Percentiles rank a stretch among this genome's conserved stretches.
Conservation (phyloP, 805 yeast genomes). For the Ogataea neopini region DNA sequence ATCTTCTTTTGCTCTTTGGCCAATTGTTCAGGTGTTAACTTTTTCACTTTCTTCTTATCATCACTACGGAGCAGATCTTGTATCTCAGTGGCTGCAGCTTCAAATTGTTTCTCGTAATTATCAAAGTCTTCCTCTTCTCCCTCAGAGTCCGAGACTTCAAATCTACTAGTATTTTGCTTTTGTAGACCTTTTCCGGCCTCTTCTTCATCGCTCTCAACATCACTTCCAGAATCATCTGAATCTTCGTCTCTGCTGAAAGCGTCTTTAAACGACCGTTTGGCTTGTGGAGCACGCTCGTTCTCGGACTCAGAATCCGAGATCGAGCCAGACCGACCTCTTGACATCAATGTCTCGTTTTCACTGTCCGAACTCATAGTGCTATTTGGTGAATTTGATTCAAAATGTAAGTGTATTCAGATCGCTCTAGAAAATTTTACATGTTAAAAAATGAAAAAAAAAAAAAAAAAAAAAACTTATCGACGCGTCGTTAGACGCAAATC, state of each 20-base stretch:
- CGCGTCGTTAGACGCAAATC: background rate
- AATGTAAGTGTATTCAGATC: background rate
- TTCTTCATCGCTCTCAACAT: constrained; percentile 12
- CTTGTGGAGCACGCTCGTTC: constrained; percentile 5
- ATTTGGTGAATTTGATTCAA: background rate
- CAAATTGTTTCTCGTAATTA: constrained; percentile 14
- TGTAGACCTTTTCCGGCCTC: constrained; percentile 10
- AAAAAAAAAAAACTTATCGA: background rate
- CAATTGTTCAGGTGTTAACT: constrained; percentile 56
- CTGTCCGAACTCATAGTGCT: constrained; percentile 12
- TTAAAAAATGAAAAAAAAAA: constrained; percentile 1
- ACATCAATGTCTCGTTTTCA: constrained; percentile 13
- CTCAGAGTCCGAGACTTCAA: constrained; percentile 15
- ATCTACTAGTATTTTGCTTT: constrained; percentile 12
- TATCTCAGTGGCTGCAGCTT: constrained; percentile 24
- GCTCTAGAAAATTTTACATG: constrained; percentile 3
- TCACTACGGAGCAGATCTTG: constrained; percentile 20
- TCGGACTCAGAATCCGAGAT: constrained; percentile 1
- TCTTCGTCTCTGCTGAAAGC: constrained; percentile 11
- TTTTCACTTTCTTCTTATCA: constrained; percentile 48
- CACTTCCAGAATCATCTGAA: constrained; percentile 13
- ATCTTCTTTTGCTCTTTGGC: constrained; percentile 54
- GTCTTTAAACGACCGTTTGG: constrained; percentile 13
- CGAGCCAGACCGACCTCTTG: constrained; percentile 5
- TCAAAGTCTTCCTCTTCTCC: constrained; percentile 17